Evolutionary conservation across 2,329 filamentous ascomycete genomes (phyloP).

Genomic region (Diaporthe eres): DNA sequence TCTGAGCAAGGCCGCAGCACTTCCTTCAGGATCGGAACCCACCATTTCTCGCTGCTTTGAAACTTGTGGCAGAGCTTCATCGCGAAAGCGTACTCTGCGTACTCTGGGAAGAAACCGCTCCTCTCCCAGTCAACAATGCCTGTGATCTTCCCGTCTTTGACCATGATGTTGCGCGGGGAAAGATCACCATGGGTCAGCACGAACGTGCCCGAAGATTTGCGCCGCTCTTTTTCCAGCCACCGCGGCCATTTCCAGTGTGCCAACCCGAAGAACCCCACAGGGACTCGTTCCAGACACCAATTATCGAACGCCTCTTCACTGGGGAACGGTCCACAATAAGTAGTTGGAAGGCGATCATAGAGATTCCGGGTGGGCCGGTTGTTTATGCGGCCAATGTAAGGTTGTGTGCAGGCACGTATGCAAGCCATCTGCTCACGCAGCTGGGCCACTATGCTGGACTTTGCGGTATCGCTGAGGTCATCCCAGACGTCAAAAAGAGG

Average conservation of each 20-base stretch:
- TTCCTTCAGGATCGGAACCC: constrained; percentile 29
- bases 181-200: constrained; percentile 33
- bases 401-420: constrained; percentile 38
- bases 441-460: constrained; percentile 32
- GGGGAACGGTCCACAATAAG: constrained; percentile 31
- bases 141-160: constrained; percentile 17
- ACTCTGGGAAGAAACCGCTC: constrained; percentile 41
- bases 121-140: constrained; percentile 42
- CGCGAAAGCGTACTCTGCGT: constrained; percentile 41
- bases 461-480: not conserved
- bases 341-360: not conserved
- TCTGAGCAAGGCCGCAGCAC: constrained; percentile 9
- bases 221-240: constrained; percentile 29
- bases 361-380: constrained; percentile 7
- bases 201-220: not conserved
- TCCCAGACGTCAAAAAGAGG: constrained; percentile 38
- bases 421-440: constrained; percentile 32
- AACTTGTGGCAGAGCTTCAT: constrained; percentile 24
- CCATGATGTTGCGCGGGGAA: constrained; percentile 38
- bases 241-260: constrained; percentile 14
- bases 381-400: constrained; percentile 37
- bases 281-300: constrained; percentile 36
- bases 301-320: constrained; percentile 36
- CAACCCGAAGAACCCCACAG: not conserved
- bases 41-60: constrained; percentile 36